Percentiles rank a stretch among this genome's conserved stretches.
Evolutionary conservation across 352 stramenopile genomes (phyloP).

Genomic region (Phytophthora pluvialis): DNA sequence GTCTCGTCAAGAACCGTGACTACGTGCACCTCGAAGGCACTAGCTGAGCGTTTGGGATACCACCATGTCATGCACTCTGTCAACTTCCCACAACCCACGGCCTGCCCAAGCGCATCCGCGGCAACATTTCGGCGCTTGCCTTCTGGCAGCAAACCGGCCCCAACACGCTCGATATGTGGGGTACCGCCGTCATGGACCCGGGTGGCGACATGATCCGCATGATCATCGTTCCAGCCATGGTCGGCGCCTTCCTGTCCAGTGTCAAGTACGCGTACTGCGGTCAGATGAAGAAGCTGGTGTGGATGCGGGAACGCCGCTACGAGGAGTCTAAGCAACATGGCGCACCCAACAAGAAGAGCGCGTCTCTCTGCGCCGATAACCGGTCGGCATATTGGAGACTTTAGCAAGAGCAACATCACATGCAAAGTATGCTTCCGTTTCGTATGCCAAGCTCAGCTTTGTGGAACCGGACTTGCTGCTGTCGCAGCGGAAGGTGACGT

Average conservation of each 20-base stretch:
- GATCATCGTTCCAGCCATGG: constrained; percentile 18
- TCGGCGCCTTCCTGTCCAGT: constrained; percentile 14
- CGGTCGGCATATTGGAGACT: constrained; percentile 3
- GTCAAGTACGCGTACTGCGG: constrained; percentile 14
- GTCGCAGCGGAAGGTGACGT: constrained; percentile 22
- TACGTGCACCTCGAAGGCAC: constrained; percentile 21
- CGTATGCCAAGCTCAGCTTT: constrained; percentile 27
- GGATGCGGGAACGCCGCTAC: constrained; percentile 17
- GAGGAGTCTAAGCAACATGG: constrained; percentile 11
- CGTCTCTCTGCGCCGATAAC: constrained; percentile 3
- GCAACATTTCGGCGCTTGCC: constrained; percentile 24
- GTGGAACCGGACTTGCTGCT: constrained; percentile 25
- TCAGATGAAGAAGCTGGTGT: constrained; percentile 12
- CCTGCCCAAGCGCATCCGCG: constrained; percentile 4
- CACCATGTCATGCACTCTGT: constrained; percentile 14
- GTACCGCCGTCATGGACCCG: background rate
- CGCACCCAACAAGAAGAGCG: constrained; percentile 15
- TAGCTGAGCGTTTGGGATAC: constrained; percentile 9
- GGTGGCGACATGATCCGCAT: constrained; percentile 20
- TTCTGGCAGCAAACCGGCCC: constrained; percentile 25
- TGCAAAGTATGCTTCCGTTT: constrained; percentile 11
- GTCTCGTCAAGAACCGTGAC: constrained; percentile 19
- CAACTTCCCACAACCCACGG: constrained; percentile 12
- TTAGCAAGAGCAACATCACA: constrained; percentile 20
- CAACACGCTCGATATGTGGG: constrained; percentile 21